phyloP scores from a whole-genome alignment of 1,284 basidiomycete species.

The Mycena sp. region DNA sequence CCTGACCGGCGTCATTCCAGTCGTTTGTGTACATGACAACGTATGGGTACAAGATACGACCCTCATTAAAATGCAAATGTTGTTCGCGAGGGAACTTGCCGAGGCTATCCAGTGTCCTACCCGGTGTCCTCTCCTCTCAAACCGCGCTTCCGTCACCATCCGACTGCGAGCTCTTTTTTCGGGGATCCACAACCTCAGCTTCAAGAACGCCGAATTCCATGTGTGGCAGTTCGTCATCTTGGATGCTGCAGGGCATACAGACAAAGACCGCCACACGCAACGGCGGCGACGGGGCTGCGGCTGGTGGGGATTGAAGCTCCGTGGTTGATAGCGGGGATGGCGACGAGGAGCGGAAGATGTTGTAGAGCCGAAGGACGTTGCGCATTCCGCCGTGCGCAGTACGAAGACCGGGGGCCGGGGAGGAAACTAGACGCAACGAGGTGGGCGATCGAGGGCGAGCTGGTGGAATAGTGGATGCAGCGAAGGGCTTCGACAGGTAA shows the following conservation, averaged over 20 bases:
- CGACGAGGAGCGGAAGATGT: background rate
- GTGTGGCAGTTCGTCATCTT: background rate
- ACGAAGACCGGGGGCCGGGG: background rate
- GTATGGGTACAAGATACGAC: too few species aligned
- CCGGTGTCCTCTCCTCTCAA: too few species aligned
- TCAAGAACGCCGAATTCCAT: conserved; percentile 21
- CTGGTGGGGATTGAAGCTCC: background rate
- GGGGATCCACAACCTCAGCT: conserved; percentile 1
- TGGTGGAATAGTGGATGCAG: background rate
- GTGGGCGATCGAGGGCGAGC: background rate
- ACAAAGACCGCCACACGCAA: conserved; percentile 9
- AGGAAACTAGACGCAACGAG: background rate
- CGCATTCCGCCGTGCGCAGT: background rate
- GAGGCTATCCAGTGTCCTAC: too few species aligned
- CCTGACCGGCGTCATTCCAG: too few species aligned
- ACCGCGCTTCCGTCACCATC: background rate
- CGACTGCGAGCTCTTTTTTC: background rate
- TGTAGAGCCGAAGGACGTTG: background rate
- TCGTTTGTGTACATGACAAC: too few species aligned
- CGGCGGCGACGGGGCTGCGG: background rate
- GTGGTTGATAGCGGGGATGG: background rate
- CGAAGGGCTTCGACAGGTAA: conserved; percentile 7
- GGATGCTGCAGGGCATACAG: conserved; percentile 6
- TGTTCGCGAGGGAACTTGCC: too few species aligned
- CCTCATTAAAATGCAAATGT: too few species aligned